Percentiles rank a stretch among this genome's conserved stretches.
Evolutionary conservation across 495 filamentous ascomycete species (phyloP).

Genomic region (Geoglossum glabrum): DNA sequence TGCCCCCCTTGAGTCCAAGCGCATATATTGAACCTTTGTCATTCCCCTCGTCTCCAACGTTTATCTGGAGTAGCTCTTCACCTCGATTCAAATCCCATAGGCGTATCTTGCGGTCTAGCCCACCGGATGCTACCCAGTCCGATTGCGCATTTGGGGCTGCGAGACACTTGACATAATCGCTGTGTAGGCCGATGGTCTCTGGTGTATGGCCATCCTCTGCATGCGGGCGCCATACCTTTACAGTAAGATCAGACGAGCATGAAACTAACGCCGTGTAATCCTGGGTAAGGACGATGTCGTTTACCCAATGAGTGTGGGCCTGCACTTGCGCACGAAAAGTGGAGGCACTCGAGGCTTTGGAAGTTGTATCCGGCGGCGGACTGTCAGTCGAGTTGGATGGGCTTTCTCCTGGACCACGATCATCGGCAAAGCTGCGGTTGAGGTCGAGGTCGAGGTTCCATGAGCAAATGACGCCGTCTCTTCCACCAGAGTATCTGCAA

Average conservation of each 20-base stretch:
- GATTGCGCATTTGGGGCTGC: slow-evolving; percentile 51
- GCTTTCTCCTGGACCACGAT: slow-evolving; percentile 19
- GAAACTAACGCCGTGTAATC: slow-evolving; percentile 73
- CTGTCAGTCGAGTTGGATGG: slow-evolving; percentile 17
- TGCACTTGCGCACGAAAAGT: slow-evolving; percentile 81
- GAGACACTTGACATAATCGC: slow-evolving; percentile 88
- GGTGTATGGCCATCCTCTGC: slow-evolving; percentile 45
- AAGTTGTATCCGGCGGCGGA: slow-evolving; percentile 14
- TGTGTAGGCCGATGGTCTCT: slow-evolving; percentile 74
- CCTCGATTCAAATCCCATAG: slow-evolving; percentile 83
- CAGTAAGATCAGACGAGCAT: slow-evolving; percentile 85
- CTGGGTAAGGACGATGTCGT: slow-evolving; percentile 77
- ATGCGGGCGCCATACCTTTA: slow-evolving; percentile 86
- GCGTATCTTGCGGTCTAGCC: slow-evolving; percentile 75
- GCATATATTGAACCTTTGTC: slow-evolving; percentile 94
- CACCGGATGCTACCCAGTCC: slow-evolving; percentile 91
- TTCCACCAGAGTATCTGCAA: slow-evolving; percentile 76
- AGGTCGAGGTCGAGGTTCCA: slow-evolving; percentile 65
- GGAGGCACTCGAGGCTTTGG: slow-evolving; percentile 24
- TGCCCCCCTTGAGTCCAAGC: slow-evolving; percentile 47
- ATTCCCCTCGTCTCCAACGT: slow-evolving; percentile 51
- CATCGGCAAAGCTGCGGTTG: slow-evolving; percentile 15
- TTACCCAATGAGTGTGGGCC: slow-evolving; percentile 97
- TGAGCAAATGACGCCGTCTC: slow-evolving; percentile 88
- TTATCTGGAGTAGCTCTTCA: slow-evolving; percentile 68